phyloP scores from a whole-genome alignment of 1,284 basidiomycete species.

The Erythrobasidium hasegawianum region DNA sequence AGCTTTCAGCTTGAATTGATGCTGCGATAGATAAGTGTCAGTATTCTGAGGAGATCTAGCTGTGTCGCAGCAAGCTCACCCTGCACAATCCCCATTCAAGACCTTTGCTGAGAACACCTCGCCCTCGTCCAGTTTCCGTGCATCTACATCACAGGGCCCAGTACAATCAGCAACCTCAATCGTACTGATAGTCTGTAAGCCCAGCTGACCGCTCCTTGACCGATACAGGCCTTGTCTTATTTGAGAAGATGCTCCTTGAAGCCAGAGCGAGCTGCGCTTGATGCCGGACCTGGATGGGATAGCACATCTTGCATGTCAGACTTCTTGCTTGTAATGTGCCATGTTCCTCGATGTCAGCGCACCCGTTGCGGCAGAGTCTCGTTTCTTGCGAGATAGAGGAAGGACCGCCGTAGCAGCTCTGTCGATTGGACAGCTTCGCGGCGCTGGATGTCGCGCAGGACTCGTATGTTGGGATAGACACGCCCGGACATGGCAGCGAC shows the following conservation, averaged over 20 bases:
- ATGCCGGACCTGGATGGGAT: conserved; percentile 85
- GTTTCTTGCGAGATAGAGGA: conserved; percentile 85
- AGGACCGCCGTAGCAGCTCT: conserved; percentile 77
- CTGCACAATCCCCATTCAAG: conserved; percentile 66
- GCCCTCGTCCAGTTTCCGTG: conserved; percentile 72
- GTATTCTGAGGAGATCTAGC: conserved; percentile 14
- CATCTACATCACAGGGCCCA: conserved; percentile 55
- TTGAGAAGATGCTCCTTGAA: conserved; percentile 67
- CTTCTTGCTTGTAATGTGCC: no score
- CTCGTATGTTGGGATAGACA: conserved; percentile 54
- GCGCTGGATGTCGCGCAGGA: conserved; percentile 70
- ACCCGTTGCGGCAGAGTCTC: conserved; percentile 62
- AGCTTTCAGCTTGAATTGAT: conserved; percentile 82
- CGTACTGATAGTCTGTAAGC: not conserved
- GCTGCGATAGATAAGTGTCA: conserved; percentile 55
- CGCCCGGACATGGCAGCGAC: conserved; percentile 18
- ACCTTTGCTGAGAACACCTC: conserved; percentile 79
- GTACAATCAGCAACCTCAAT: not conserved
- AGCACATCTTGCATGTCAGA: no score
- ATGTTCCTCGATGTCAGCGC: not conserved
- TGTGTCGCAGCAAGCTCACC: conserved; percentile 56
- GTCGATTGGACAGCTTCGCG: conserved; percentile 61
- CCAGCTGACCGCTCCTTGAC: conserved; percentile 68
- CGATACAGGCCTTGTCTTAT: conserved; percentile 72
- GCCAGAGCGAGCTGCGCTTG: conserved; percentile 87